Base-by-base conservation (phyloP, 805 yeast species). In the Lipomyces orientalis region DNA sequence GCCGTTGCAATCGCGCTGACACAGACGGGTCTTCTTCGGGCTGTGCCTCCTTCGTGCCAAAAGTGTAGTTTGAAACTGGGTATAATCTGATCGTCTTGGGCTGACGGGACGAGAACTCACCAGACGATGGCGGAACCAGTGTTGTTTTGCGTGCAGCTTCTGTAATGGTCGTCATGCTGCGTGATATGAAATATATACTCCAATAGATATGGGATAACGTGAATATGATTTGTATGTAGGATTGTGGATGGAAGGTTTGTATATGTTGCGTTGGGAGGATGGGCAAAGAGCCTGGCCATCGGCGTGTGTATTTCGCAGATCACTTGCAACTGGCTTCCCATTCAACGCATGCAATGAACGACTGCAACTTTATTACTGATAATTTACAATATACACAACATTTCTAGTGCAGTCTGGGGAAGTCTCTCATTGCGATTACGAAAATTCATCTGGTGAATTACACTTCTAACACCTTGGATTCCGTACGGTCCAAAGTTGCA, bases 41-140 rank as follows among this genome's bases (percentile, higher is more conserved):
- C 61, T 76, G 78, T 10, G 73, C 72, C 31, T 72, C 77, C 62
- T 76, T 76, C 19, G 72, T 68, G 37, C 74, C 76, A 37, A 76
- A 76, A 9, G 74, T 74, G 64, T 76, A 76, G 67, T 76, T 76
- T 12, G 78, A 67, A 55, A 77, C 76, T 14, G 79, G 79, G 58
- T 76, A 76, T 10, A 76, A 60, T 57, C 74, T 62, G 56, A 76
- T 67, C 31, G 78, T 75, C 59, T 70, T 65, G 12, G 60, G 69
- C 63, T 75, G 77, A 34, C 71, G 62, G 25, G 68, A 65, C 19
- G 67, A 65, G 56, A 74, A 75, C 31, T 64, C 67, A 19, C 73
- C 73, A 2, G 72, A 69, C 33, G 64, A 58, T 4, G 72, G 73
- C 46, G 72, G 73, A 10, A 71, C 62, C 12, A 63, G 39, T 25